Evolutionary conservation across 257 asterid genomes (phyloP).

Genomic region (Solanum clarkiae): DNA sequence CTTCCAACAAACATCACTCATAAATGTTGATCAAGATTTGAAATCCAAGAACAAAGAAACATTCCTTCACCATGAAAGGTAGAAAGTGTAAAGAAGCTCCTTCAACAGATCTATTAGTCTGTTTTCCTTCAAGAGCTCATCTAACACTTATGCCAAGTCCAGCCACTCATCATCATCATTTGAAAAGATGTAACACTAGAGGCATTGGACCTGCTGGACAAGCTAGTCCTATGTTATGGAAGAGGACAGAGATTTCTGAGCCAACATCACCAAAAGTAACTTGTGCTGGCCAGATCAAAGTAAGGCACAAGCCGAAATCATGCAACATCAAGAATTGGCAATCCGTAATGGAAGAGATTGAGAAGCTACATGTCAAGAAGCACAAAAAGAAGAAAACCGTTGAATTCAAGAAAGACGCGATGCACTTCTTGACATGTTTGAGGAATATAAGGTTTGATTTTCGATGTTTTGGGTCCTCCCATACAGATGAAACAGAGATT

Average conservation of each 20-base stretch:
- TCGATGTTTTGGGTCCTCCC: constrained; percentile 62
- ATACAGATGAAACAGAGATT: constrained; percentile 28
- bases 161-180: constrained; percentile 26
- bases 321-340: constrained; percentile 88
- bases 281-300: constrained; percentile 85
- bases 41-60: background rate
- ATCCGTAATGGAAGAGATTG: constrained; percentile 88
- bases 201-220: constrained; percentile 13
- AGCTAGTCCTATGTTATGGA: constrained; percentile 48
- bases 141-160: constrained; percentile 77
- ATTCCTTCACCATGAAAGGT: constrained; percentile 29
- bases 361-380: constrained; percentile 43
- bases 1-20: background rate
- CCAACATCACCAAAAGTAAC: constrained; percentile 85
- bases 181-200: constrained; percentile 7
- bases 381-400: constrained; percentile 29
- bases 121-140: constrained; percentile 83
- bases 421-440: constrained; percentile 68
- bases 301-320: constrained; percentile 17
- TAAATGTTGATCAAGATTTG: background rate
- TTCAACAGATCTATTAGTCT: constrained; percentile 62
- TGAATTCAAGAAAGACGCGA: constrained; percentile 60
- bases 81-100: constrained; percentile 72
- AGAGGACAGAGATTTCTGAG: constrained; percentile 39
- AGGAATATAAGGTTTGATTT: constrained; percentile 58